Percentiles rank a stretch among this genome's conserved stretches.
These are phyloP conservation scores for Lipomyces sp. DNA, from an alignment of 805 yeast genomes.

Conservation along the genomic window DNA sequence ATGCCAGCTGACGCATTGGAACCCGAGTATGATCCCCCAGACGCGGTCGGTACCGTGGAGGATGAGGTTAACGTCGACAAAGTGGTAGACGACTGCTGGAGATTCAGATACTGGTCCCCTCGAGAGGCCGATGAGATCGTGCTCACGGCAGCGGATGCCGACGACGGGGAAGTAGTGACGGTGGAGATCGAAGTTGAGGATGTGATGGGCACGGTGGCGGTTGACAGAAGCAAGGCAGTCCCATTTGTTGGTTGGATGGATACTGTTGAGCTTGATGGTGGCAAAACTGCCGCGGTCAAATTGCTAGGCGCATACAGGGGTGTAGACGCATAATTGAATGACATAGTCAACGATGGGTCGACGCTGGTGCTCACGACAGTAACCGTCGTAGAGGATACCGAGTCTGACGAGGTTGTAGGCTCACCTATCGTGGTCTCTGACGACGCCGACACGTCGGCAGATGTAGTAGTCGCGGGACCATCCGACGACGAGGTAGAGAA, in stretches of 20 bases:
- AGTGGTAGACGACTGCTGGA: conserved; percentile 2
- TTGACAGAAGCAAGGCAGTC: conserved; percentile 14
- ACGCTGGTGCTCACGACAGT: neutral
- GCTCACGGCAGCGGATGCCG: neutral
- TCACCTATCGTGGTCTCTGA: conserved; percentile 4
- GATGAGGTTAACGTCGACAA: neutral
- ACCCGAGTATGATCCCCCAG: neutral
- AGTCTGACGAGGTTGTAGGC: conserved; percentile 4
- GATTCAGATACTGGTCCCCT: neutral
- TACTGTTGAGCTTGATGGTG: neutral
- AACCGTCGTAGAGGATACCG: neutral
- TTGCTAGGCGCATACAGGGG: neutral
- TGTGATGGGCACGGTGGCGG: neutral
- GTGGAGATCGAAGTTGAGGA: neutral
- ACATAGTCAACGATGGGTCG: neutral
- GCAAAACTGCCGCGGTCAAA: conserved; percentile 4
- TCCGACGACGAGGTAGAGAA: neutral
- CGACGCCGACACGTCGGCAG: neutral
- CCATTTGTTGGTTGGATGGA: neutral
- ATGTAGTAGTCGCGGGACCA: neutral
- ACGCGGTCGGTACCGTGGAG: neutral
- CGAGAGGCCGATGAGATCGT: neutral
- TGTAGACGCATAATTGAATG: neutral
- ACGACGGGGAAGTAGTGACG: neutral
- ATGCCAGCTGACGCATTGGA: neutral